These are phyloP conservation scores for Aspergillus sergii DNA, from an alignment of 2,329 filamentous ascomycete species.

Conservation along the genomic window DNA sequence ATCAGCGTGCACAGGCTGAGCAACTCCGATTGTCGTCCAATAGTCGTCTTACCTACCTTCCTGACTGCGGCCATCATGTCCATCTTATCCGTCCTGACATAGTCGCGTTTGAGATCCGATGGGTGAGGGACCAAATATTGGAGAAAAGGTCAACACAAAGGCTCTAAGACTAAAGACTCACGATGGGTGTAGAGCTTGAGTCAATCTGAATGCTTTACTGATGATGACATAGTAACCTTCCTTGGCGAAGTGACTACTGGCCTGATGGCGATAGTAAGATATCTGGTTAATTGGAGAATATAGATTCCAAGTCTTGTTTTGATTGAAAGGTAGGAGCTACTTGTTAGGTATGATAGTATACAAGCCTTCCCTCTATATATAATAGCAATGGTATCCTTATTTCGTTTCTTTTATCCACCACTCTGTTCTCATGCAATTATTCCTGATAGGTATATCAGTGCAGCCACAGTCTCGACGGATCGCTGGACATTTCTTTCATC, in stretches of 20 bases:
- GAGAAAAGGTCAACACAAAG: background rate
- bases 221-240: too few relatives aligned
- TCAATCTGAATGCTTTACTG: too few relatives aligned
- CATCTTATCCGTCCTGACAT: conserved; percentile 40
- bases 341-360: background rate
- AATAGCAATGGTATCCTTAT: background rate
- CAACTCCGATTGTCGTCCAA: conserved; percentile 37
- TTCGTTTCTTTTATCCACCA: background rate
- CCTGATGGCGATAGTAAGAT: background rate
- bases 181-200: background rate
- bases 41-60: conserved; percentile 32
- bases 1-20: conserved; percentile 32
- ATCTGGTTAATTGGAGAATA: background rate
- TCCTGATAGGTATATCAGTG: background rate
- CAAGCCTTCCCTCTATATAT: background rate
- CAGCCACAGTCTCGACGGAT: background rate
- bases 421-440: background rate
- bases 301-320: background rate
- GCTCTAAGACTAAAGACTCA: background rate
- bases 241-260: too few relatives aligned
- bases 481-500: too few relatives aligned
- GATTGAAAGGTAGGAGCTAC: background rate
- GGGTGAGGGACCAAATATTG: conserved; percentile 30
- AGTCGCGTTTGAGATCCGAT: conserved; percentile 38
- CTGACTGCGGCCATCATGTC: conserved; percentile 43